These are phyloP conservation scores for Ramalina intermedia DNA, from an alignment of 495 filamentous ascomycete genomes.

Conservation along the genomic window DNA sequence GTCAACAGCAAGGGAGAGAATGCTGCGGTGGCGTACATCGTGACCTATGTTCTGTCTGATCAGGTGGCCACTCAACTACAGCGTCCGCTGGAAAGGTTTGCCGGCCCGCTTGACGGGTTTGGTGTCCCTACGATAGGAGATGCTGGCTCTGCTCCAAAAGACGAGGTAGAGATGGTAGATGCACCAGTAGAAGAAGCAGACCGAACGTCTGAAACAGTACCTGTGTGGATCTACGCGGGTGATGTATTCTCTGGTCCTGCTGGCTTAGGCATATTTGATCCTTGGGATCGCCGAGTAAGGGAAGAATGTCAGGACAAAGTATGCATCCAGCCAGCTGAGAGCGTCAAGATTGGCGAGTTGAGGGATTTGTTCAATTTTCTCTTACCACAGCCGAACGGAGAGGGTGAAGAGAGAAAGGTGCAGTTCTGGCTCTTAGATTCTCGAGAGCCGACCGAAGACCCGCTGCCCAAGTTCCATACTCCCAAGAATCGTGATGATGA, in stretches of 20 bases:
- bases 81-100: conserved; percentile 16
- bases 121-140: neutral
- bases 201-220: neutral
- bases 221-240: neutral
- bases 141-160: neutral
- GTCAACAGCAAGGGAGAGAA: conserved; percentile 11
- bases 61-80: too few relatives aligned
- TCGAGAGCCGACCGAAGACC: neutral
- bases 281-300: neutral
- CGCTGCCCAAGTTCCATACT: conserved; percentile 1
- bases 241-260: neutral
- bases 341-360: neutral
- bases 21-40: conserved; percentile 38
- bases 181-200: neutral
- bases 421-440: neutral
- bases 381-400: neutral
- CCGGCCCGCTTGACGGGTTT: conserved; percentile 1
- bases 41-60: conserved; percentile 45
- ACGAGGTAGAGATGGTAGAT: neutral
- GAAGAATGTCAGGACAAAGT: neutral
- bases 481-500: conserved; percentile 1
- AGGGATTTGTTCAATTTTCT: neutral
- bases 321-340: neutral
- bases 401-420: neutral
- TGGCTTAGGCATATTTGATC: neutral